Evolutionary conservation across 208 protist species (phyloP), one percentile per base, ranked within the genome.

Genomic region (Trypanosoma vivax): DNA sequence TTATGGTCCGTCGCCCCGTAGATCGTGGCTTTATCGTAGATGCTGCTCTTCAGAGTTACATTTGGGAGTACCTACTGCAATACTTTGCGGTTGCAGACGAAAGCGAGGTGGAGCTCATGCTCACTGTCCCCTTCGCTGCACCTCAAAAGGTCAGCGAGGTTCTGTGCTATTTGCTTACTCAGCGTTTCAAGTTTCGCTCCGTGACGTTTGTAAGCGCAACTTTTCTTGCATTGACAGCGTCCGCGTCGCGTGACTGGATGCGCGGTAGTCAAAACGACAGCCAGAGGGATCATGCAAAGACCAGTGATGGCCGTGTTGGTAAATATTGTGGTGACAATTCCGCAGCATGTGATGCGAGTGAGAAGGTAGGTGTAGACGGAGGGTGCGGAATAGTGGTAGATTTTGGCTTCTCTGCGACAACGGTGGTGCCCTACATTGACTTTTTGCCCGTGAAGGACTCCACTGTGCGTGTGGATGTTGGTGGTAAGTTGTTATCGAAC

Each of bases 31-130:
- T 81, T 55, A 41, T 89, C 29, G 76, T 87, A n/a, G 84, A 92
- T 50, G 76, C 62, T 14, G 41, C 60, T 3, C 63, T 88, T 19
- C 77, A 92, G 55, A 67, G 76, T 11, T 63, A 73, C 23, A 60
- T 92, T 21, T 92, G 84, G 81, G 80, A 92, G 46, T 72, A 82
- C 54, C 60, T 89, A 4, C 48, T 92, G 45, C 76, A 89, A 56
- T 58, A 62, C 33, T 76, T 92, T 45, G 62, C 70, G 27, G 74
- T 92, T 16, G 74, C 73, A 30, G 60, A 77, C 23, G 84, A 89
- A 60, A 42, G 46, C 11, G 51, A 66, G 0, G 65, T 86, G 30
- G 78, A 89, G 25, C 65, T 92, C 25, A 70, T 79, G 60, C 54
- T 92, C 34, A 89, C 80, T 23, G 63, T 85, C 6, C 80, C 79